These are phyloP conservation scores for Hypsizygus marmoreus DNA, from an alignment of 768 basidiomycete genomes.

Conservation along the genomic window DNA sequence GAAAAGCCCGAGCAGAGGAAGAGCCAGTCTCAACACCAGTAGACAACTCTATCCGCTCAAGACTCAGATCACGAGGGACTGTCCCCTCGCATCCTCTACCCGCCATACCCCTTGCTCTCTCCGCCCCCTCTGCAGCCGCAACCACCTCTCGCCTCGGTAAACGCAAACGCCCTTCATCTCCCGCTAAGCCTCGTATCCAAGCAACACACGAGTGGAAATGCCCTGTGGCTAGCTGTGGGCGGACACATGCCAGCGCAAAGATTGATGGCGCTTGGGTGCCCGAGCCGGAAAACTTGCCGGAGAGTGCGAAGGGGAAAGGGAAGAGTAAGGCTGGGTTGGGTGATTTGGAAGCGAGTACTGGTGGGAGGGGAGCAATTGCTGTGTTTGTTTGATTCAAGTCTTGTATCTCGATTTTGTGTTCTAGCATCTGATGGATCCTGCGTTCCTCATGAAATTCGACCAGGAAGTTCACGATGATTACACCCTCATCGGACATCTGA, in stretches of 20 bases:
- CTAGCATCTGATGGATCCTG: too few species aligned
- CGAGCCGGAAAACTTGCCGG: slow-evolving; percentile 32
- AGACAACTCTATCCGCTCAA: slow-evolving; percentile 52
- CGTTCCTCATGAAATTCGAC: too few species aligned
- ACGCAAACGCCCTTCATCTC: slow-evolving; percentile 19
- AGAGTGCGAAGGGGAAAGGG: slow-evolving; percentile 13
- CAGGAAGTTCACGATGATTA: too few species aligned
- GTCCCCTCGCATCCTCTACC: slow-evolving; percentile 11
- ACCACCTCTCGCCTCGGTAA: slow-evolving; percentile 15
- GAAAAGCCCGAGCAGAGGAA: slow-evolving; percentile 26
- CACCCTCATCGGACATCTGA: too few species aligned
- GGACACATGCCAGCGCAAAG: slow-evolving; percentile 56
- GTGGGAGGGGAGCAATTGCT: slow-evolving; percentile 42
- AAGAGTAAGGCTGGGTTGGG: slow-evolving; percentile 6
- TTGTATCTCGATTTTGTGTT: too few species aligned
- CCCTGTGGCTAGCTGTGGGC: slow-evolving; percentile 60
- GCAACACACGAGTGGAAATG: slow-evolving; percentile 62
- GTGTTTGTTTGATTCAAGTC: slow-evolving; percentile 46
- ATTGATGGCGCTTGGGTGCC: slow-evolving; percentile 61
- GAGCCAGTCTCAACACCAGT: slow-evolving; percentile 12
- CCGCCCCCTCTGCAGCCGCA: neutral
- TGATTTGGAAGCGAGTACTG: slow-evolving; percentile 9
- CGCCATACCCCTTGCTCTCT: neutral
- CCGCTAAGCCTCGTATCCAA: slow-evolving; percentile 41
- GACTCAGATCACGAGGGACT: slow-evolving; percentile 59